Percentiles rank a stretch among this genome's conserved stretches.
Conservation (phyloP, 139 green algal genomes). For the Volvox reticuliferus region DNA sequence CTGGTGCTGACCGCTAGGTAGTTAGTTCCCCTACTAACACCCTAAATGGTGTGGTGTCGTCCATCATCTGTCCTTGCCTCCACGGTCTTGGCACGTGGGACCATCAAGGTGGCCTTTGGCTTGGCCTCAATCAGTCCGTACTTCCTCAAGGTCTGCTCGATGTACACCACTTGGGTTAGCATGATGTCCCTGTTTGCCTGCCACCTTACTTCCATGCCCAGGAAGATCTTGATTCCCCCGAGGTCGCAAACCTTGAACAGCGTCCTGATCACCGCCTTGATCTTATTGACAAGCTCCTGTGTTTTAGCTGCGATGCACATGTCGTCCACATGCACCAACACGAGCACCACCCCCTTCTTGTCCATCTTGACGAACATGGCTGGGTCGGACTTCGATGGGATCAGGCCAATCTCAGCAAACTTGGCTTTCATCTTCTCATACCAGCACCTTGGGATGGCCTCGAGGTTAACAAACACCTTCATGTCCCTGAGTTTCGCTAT, state of each 20-base stretch:
- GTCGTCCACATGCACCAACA: no score
- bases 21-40: background rate
- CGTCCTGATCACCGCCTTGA: background rate
- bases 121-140: background rate
- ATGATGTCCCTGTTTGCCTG: background rate
- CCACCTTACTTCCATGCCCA: background rate
- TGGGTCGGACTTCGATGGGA: conserved; percentile 46
- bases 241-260: background rate
- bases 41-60: background rate
- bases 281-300: background rate
- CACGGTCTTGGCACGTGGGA: background rate
- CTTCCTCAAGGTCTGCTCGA: background rate
- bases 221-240: background rate
- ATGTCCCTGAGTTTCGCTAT: conserved; percentile 9
- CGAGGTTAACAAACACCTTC: background rate
- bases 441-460: conserved; percentile 46
- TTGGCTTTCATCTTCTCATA: conserved; percentile 33
- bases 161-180: background rate
- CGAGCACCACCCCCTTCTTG: conserved; percentile 31
- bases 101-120: background rate
- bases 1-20: background rate
- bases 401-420: conserved; percentile 44
- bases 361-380: conserved; percentile 51
- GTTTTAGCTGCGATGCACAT: no score
- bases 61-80: background rate